Evolutionary conservation across 371 early-diverging fungal genomes (phyloP).

Genomic region (Entomophthora muscae): DNA sequence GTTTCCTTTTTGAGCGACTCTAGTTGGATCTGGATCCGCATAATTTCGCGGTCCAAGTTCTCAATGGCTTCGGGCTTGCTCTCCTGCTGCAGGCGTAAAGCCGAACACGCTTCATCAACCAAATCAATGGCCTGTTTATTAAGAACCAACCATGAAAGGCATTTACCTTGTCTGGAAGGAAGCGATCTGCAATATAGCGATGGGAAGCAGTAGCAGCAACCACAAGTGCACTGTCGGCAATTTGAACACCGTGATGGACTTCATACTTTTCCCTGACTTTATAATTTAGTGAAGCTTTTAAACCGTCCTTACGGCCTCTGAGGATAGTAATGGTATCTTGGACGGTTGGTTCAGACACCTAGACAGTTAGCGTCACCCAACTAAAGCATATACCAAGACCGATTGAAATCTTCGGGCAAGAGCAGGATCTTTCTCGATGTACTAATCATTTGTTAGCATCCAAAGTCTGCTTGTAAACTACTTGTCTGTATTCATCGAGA

Average conservation of each 20-base stretch:
- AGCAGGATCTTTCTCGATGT: slow-evolving; percentile 74
- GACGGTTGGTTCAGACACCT: slow-evolving; percentile 36
- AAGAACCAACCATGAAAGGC: slow-evolving; percentile 12
- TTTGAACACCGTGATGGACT: slow-evolving; percentile 72
- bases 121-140: slow-evolving; percentile 67
- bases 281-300: background rate
- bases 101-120: slow-evolving; percentile 76
- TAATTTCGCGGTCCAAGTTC: slow-evolving; percentile 48
- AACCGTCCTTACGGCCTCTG: slow-evolving; percentile 12
- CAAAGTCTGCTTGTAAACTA: slow-evolving; percentile 14
- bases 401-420: slow-evolving; percentile 74
- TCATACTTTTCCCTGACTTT: slow-evolving; percentile 65
- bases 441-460: slow-evolving; percentile 12
- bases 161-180: slow-evolving; percentile 34
- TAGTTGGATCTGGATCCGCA: slow-evolving; percentile 54
- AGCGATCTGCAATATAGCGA: slow-evolving; percentile 60
- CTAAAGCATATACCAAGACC: slow-evolving; percentile 36
- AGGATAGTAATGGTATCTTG: slow-evolving; percentile 74
- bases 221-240: slow-evolving; percentile 64
- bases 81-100: slow-evolving; percentile 60
- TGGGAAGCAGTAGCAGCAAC: slow-evolving; percentile 61
- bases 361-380: background rate
- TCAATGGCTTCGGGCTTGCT: slow-evolving; percentile 65
- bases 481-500: slow-evolving; percentile 63
- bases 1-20: slow-evolving; percentile 58